Evolutionary conservation across 371 early-diverging fungal genomes (phyloP), one percentile per base, ranked within the genome.

Genomic region (Choanephora cucurbitarum): DNA sequence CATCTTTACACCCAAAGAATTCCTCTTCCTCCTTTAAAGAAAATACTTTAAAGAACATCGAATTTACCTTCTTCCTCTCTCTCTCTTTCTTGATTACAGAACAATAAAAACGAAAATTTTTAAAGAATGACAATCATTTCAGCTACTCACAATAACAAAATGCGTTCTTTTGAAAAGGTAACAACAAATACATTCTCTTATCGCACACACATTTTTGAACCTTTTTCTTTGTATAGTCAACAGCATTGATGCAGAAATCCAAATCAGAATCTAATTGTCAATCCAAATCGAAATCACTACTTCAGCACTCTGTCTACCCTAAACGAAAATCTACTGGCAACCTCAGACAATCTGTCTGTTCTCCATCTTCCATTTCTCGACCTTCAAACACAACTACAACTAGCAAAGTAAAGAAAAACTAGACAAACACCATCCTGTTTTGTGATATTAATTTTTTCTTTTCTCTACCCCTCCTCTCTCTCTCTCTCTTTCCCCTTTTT

Each of bases 251-350:
- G 70, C 76, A 76, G 55, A 74, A 71, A 57, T 71, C 71, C 34
- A 67, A 58, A 64, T 76, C 76, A 13, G 76, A 72, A 52, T 69
- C 76, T 11, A 76, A 68, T 49, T 70, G 70, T 48, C 57, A 68
- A 47, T 62, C 58, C 21, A 61, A 52, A 21, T 57, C 62, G 28
- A 44, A 63, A 17, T n/a, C 56, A 18, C n/a, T 57, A 14, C 62
- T 58, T 33, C 42, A 49, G 24, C 46, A 58, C 44, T 57, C 58
- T 15, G 53, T 64, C 13, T 64, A 72, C 44, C 66, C 70, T 5
- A 77, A 77, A 49, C 74, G 78, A 37, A 74, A 72, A 69, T 77
- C 78, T 18, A 74, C 78, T n/a, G 78, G 78, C 7, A 72, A 73
- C 49, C 62, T 74, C 44, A 60, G 62, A 31, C 58, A 61, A 57